Conservation (phyloP, 257 asterid species). For the Solanum dulcamara region DNA sequence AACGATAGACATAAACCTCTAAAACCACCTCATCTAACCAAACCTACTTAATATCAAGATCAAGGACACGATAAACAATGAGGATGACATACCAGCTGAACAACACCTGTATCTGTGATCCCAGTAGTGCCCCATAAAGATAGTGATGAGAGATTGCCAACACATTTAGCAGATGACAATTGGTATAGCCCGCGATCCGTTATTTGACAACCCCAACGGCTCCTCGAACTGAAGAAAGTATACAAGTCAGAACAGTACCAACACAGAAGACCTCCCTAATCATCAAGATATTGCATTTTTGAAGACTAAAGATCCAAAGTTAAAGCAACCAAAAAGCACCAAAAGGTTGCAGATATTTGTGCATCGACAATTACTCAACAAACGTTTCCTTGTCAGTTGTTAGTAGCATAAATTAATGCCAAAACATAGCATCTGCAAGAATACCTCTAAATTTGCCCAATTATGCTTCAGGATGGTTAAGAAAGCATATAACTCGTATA, state of each 20-base stretch:
- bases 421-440: neutral
- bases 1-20: neutral
- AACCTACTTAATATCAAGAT: neutral
- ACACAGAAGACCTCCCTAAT: neutral
- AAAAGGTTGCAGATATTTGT: neutral
- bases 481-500: neutral
- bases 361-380: neutral
- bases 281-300: neutral
- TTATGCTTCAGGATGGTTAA: neutral
- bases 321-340: neutral
- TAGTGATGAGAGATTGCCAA: conserved; percentile 56
- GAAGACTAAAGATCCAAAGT: neutral
- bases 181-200: conserved; percentile 70
- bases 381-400: neutral
- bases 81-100: conserved; percentile 40
- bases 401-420: neutral
- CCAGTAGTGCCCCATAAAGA: conserved; percentile 84
- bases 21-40: neutral
- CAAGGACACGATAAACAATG: neutral
- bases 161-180: conserved; percentile 62
- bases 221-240: conserved; percentile 53
- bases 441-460: neutral
- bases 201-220: conserved; percentile 92
- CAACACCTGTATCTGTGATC: conserved; percentile 63
- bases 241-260: conserved; percentile 1